Evolutionary conservation across 176 grass and related monocot genomes (phyloP).

Genomic region (Saccharum spontaneum): DNA sequence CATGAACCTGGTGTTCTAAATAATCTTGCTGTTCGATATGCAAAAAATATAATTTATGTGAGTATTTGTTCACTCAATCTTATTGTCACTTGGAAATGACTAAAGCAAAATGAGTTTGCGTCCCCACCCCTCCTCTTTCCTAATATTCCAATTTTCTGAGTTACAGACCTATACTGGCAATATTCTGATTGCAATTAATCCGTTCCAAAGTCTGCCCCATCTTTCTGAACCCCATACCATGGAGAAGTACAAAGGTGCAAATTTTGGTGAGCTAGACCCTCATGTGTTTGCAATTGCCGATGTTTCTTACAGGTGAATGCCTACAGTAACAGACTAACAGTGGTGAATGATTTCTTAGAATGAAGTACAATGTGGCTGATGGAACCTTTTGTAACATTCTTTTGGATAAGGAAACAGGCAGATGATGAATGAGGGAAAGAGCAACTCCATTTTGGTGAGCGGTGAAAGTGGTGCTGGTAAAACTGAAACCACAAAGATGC

Average conservation of each 20-base stretch:
- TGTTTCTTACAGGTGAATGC: constrained; percentile 88
- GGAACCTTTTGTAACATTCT: constrained; percentile 41
- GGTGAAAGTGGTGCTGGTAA: constrained; percentile 99
- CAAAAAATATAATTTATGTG: constrained; percentile 87
- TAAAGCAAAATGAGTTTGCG: neutral
- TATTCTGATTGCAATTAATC: constrained; percentile 96
- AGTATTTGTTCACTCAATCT: constrained; percentile 30
- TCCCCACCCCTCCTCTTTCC: neutral
- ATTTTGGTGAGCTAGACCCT: constrained; percentile 79
- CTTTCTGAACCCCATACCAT: constrained; percentile 63
- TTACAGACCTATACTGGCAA: constrained; percentile 89
- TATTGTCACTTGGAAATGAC: neutral
- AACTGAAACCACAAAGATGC: constrained; percentile 96
- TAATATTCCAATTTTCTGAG: constrained; percentile 10
- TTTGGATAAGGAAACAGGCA: constrained; percentile 72
- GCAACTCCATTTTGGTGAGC: constrained; percentile 93
- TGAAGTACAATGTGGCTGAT: constrained; percentile 24
- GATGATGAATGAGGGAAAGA: constrained; percentile 95
- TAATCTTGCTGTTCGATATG: constrained; percentile 73
- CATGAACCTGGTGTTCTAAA: constrained; percentile 92
- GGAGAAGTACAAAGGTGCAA: constrained; percentile 76
- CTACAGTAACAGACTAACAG: constrained; percentile 39
- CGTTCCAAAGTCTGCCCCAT: constrained; percentile 92
- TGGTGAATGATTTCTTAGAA: constrained; percentile 35
- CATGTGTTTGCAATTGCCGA: constrained; percentile 94